Evolutionary conservation across 1,284 basidiomycete genomes (phyloP).

Genomic region (Bondarzewia mesenterica): DNA sequence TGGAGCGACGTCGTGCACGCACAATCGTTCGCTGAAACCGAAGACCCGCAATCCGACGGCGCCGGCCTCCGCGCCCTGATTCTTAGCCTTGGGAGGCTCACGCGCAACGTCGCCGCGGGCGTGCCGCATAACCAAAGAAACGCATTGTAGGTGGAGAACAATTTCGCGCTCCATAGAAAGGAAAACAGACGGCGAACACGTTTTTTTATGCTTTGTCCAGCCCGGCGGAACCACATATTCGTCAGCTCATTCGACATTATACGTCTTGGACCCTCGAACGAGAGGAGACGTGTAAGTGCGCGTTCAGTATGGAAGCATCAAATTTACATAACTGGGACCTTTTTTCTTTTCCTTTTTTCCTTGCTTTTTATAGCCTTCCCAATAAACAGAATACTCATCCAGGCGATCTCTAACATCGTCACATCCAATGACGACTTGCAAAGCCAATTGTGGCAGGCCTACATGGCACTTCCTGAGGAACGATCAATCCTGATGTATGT

Average conservation of each 20-base stretch:
- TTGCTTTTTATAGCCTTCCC: not conserved
- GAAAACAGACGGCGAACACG: too few species aligned
- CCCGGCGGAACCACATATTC: constrained; percentile 54
- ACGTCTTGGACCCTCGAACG: constrained; percentile 60
- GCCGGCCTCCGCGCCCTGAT: constrained; percentile 29
- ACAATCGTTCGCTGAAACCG: constrained; percentile 34
- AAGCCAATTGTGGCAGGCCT: constrained; percentile 50
- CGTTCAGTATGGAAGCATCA: too few species aligned
- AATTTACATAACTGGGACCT: too few species aligned
- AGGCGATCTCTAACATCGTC: constrained; percentile 68
- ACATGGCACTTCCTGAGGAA: constrained; percentile 62
- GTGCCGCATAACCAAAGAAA: constrained; percentile 54
- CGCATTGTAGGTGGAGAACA: constrained; percentile 61
- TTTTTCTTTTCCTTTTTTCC: not conserved
- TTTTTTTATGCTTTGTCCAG: constrained; percentile 26
- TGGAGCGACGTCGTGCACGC: constrained; percentile 48
- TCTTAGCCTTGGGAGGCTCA: constrained; percentile 57
- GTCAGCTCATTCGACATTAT: constrained; percentile 52
- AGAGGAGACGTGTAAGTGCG: constrained; percentile 42
- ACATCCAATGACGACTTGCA: constrained; percentile 57
- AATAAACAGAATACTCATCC: constrained; percentile 50
- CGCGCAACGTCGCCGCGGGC: constrained; percentile 68
- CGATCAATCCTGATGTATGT: constrained; percentile 65
- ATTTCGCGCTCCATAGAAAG: too few species aligned
- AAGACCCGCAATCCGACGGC: constrained; percentile 17